phyloP scores from a whole-genome alignment of 345 rosid species.

The Melaleuca alternifolia region DNA sequence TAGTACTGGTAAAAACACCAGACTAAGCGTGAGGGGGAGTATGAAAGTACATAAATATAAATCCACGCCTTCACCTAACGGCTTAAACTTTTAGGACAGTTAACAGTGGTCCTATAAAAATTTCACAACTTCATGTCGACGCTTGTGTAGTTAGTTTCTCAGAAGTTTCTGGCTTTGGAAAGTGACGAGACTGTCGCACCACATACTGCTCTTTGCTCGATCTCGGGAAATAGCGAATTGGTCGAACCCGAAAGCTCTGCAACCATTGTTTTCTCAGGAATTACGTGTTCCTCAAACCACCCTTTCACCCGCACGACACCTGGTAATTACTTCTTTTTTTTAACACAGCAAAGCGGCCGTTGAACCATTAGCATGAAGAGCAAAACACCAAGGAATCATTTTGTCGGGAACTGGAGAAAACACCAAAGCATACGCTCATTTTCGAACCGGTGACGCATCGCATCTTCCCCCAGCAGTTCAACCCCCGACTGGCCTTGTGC shows the following conservation, averaged over 20 bases:
- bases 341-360: neutral
- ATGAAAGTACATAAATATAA: too few relatives aligned
- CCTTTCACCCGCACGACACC: neutral
- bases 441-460: too few relatives aligned
- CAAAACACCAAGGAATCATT: neutral
- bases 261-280: neutral
- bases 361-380: neutral
- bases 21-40: too few relatives aligned
- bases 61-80: too few relatives aligned
- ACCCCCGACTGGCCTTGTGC: neutral
- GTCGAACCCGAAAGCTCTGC: neutral
- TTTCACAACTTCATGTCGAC: neutral
- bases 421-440: too few relatives aligned
- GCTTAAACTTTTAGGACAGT: too few relatives aligned
- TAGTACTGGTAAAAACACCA: too few relatives aligned
- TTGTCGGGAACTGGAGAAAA: neutral
- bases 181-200: neutral
- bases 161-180: neutral
- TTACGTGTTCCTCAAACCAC: too few relatives aligned
- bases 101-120: too few relatives aligned
- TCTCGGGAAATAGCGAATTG: neutral
- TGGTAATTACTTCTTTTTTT: neutral
- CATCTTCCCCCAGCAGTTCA: neutral
- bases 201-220: neutral
- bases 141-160: neutral